These are phyloP conservation scores for Fusarium oligoseptatum DNA, from an alignment of 2,329 filamentous ascomycete species.

Conservation along the genomic window DNA sequence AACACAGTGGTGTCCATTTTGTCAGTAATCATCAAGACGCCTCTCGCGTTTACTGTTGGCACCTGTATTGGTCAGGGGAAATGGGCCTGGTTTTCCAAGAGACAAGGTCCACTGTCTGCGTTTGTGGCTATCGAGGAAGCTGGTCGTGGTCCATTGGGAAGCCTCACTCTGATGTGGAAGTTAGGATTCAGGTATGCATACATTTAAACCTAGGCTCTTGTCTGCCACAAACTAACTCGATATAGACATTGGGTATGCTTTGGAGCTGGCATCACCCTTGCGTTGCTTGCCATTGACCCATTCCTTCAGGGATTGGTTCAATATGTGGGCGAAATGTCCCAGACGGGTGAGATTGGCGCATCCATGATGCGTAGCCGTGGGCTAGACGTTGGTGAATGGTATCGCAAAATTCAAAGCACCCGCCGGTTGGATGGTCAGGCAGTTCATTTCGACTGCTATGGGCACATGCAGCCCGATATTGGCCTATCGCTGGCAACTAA, in stretches of 20 bases:
- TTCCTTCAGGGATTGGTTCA: slow-evolving; percentile 8
- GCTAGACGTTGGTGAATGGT: not conserved
- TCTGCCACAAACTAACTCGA: not conserved
- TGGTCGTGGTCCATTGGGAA: slow-evolving; percentile 6
- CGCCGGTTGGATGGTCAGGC: not conserved
- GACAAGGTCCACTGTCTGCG: not conserved
- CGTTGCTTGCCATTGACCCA: slow-evolving; percentile 1
- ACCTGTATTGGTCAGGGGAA: not conserved
- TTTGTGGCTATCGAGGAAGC: slow-evolving; percentile 18
- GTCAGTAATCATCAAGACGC: not conserved
- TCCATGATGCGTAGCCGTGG: not conserved
- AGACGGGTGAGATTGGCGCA: not conserved
- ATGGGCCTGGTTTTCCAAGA: slow-evolving; percentile 6
- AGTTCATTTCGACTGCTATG: not conserved
- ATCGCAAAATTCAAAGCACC: too few species aligned
- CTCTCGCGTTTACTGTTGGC: slow-evolving; percentile 2
- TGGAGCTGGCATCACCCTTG: slow-evolving; percentile 3
- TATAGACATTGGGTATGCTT: slow-evolving; percentile 9
- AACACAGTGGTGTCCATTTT: slow-evolving; percentile 9
- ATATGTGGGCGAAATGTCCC: not conserved
- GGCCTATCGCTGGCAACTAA: not conserved
- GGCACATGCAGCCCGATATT: not conserved
- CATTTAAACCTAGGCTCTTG: fast-evolving
- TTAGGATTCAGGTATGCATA: not conserved
- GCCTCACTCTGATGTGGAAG: not conserved